Evolutionary conservation across 352 stramenopile species (phyloP), one percentile per base, ranked within the genome.

Genomic region (Phytophthora rubi): DNA sequence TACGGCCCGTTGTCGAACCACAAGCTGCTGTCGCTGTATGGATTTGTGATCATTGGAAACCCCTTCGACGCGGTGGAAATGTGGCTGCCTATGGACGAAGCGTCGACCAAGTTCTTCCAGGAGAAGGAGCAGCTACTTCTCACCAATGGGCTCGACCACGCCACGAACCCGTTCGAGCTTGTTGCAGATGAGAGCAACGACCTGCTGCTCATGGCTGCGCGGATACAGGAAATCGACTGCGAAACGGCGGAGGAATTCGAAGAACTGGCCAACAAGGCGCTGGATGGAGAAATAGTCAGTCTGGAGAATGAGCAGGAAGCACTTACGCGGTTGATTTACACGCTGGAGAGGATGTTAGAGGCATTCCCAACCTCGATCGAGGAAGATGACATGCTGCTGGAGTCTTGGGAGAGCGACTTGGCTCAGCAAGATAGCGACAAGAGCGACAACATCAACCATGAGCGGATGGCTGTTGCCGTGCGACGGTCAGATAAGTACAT

Each of bases 1-100:
- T 95, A 95, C 59, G 88, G 88, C 2, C 65, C 86, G 49, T 58
- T 95, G 32, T 93, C 88, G 51, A 95, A 94, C 70, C 88, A 95
- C 68, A 93, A 93, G 62, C 65, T 95, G 42, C 61, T 95, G 42
- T 81, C 86, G 21, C 65, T 95, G 62, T 95, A 95, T 44, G 88
- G 88, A 18, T 95, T 95, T 37, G 83, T 95, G 42, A 63, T 93
- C 30, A 68, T 80, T 1, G 70, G 76, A 12, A 93, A 95, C 64
- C 75, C 79, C 47, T 90, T 83, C 58, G 86, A 95, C 56, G 77
- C 84, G 15, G 76, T 95, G 35, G 88, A 95, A 10, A 68, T 93
- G 55, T 93, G 85, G 83, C 53, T 92, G 28, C 84, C 83, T 0
- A 92, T 93, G 84, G 73, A 88, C 49, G 61, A 82, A 59, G 57